A percentile compares a stretch with the other conserved stretches of the same genome.
phyloP scores from a whole-genome alignment of 306 rosid species.

The Acacia confusa region DNA sequence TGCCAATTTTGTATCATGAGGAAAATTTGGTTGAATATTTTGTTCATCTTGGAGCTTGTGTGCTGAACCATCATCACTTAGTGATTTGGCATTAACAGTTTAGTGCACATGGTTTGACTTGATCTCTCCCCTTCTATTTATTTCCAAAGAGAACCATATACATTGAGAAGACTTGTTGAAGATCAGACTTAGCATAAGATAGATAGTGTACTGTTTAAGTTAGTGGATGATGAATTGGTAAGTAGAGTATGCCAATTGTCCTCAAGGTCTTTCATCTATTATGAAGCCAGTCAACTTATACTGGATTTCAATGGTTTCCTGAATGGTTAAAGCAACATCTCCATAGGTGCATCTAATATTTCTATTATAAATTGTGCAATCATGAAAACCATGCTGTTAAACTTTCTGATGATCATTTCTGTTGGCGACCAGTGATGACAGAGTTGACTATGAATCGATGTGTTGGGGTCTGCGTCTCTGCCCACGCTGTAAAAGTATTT shows the following conservation, averaged over 20 bases:
- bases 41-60: slow-evolving; percentile 12
- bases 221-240: not conserved
- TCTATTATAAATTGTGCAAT: not conserved
- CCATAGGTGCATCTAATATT: slow-evolving; percentile 11
- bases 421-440: slow-evolving; percentile 60
- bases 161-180: not conserved
- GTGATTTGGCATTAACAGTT: slow-evolving; percentile 15
- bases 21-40: not conserved
- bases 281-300: not conserved
- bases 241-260: not conserved
- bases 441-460: slow-evolving; percentile 66
- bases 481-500: slow-evolving; percentile 60
- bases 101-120: not conserved
- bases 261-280: not conserved
- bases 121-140: not conserved
- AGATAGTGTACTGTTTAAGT: not conserved
- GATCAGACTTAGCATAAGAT: not conserved
- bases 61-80: not conserved
- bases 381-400: not conserved
- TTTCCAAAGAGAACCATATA: not conserved
- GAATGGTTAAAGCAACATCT: slow-evolving; percentile 23
- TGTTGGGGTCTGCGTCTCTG: slow-evolving; percentile 66
- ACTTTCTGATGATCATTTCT: slow-evolving; percentile 18
- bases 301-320: slow-evolving; percentile 1
- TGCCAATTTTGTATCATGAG: slow-evolving; percentile 19